Conservation (phyloP, 2,329 filamentous ascomycete species). For the Graphiopsis chlorocephala region DNA sequence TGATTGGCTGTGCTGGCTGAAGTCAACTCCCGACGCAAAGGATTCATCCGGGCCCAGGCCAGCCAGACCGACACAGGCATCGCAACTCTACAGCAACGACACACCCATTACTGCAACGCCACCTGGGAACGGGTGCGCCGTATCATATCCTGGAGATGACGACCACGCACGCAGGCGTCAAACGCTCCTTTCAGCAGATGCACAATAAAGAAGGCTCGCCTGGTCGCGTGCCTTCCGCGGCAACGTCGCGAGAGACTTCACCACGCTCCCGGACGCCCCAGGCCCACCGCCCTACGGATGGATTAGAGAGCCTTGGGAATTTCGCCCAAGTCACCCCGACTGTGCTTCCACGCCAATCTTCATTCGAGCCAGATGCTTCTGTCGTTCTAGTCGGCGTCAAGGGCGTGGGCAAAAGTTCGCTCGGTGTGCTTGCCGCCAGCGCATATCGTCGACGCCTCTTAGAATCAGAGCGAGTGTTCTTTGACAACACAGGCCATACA, state of each 20-base stretch:
- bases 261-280: conserved; percentile 13
- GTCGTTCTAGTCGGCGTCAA: conserved; percentile 71
- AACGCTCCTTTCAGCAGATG: conserved; percentile 31
- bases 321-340: conserved; percentile 10
- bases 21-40: conserved; percentile 13
- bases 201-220: conserved; percentile 20
- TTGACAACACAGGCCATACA: conserved; percentile 60
- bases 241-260: conserved; percentile 18
- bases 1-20: conserved; percentile 9
- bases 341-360: conserved; percentile 15
- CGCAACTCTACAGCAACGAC: background rate
- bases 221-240: background rate
- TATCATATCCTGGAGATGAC: conserved; percentile 21
- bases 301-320: conserved; percentile 14
- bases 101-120: background rate
- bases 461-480: conserved; percentile 67
- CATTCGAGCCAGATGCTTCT: conserved; percentile 62
- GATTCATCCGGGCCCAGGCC: conserved; percentile 12
- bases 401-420: conserved; percentile 71
- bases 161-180: conserved; percentile 29
- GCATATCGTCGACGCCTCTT: conserved; percentile 67
- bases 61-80: background rate
- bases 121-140: background rate
- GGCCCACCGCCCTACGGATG: conserved; percentile 10
- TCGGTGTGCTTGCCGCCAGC: conserved; percentile 72